phyloP scores from a whole-genome alignment of 73 alveolate species.

The Stentor coeruleus region DNA sequence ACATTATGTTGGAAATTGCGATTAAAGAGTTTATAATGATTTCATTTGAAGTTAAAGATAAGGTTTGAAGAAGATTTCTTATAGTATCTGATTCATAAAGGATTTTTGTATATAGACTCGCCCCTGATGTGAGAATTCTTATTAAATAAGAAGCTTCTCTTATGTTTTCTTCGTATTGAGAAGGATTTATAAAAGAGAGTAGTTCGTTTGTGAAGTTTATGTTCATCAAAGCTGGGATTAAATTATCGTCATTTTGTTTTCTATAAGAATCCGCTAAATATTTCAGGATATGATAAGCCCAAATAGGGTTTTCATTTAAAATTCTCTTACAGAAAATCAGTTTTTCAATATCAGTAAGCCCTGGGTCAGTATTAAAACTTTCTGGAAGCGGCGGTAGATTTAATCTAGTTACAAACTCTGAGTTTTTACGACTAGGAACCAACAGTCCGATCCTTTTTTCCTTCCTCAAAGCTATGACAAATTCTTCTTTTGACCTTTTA shows the following conservation, averaged over 20 bases:
- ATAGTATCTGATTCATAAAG: neutral
- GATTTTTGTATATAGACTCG: neutral
- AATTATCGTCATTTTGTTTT: neutral
- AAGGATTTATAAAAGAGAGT: too few species aligned
- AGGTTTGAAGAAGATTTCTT: neutral
- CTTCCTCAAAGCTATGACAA: too few species aligned
- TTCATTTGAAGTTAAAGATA: neutral
- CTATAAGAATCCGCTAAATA: neutral
- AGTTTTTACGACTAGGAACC: too few species aligned
- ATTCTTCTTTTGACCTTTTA: too few species aligned
- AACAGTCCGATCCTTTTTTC: too few species aligned
- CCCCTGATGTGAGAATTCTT: neutral
- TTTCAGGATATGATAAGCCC: neutral
- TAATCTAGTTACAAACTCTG: too few species aligned
- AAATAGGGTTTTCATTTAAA: neutral
- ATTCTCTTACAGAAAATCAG: neutral
- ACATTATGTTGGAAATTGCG: neutral
- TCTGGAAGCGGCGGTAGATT: neutral
- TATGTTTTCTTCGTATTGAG: neutral
- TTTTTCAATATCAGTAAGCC: neutral
- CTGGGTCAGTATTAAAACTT: neutral
- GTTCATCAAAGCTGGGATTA: neutral
- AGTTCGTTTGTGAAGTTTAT: too few species aligned
- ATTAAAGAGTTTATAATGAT: neutral
- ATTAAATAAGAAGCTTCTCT: neutral